phyloP scores from a whole-genome alignment of 208 protist genomes.

The Leishmania amazonensis region DNA sequence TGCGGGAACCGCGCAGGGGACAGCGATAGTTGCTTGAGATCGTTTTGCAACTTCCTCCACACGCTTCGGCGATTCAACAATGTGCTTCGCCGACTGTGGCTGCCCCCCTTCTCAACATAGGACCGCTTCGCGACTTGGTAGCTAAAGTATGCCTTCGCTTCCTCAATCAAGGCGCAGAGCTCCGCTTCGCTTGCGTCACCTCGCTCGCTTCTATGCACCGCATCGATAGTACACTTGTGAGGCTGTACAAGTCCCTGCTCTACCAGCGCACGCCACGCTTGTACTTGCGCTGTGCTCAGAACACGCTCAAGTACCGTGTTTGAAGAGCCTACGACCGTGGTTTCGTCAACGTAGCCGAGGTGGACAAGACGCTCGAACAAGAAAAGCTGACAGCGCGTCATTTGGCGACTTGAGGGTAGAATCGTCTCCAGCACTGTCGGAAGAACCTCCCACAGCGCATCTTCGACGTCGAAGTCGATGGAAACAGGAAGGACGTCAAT shows the following conservation, averaged over 20 bases:
- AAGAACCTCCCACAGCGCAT: constrained; percentile 20
- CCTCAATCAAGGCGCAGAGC: constrained; percentile 21
- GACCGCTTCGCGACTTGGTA: constrained; percentile 12
- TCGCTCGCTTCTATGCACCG: constrained; percentile 9
- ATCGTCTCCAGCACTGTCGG: constrained; percentile 29
- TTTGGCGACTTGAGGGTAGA: constrained; percentile 18
- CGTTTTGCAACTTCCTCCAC: constrained; percentile 6
- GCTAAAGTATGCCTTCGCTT: constrained; percentile 13
- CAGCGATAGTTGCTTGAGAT: constrained; percentile 4
- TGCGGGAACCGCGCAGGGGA: neutral
- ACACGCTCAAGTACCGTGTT: constrained; percentile 34
- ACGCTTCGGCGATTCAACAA: constrained; percentile 10
- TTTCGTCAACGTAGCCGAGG: constrained; percentile 22
- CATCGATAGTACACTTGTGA: constrained; percentile 8
- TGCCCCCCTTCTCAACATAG: constrained; percentile 17
- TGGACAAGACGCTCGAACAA: constrained; percentile 39
- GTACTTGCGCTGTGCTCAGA: constrained; percentile 22
- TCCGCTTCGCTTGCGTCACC: constrained; percentile 10
- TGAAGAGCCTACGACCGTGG: constrained; percentile 4
- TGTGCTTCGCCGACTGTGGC: neutral
- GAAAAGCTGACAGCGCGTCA: constrained; percentile 35
- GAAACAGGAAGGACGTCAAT: constrained; percentile 16
- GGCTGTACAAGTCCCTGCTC: constrained; percentile 12
- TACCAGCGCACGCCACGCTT: constrained; percentile 26
- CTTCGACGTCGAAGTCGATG: constrained; percentile 18